A percentile compares a stretch with the other conserved stretches of the same genome.
phyloP scores from a whole-genome alignment of 495 filamentous ascomycete species.

The Oidiodendron maius region DNA sequence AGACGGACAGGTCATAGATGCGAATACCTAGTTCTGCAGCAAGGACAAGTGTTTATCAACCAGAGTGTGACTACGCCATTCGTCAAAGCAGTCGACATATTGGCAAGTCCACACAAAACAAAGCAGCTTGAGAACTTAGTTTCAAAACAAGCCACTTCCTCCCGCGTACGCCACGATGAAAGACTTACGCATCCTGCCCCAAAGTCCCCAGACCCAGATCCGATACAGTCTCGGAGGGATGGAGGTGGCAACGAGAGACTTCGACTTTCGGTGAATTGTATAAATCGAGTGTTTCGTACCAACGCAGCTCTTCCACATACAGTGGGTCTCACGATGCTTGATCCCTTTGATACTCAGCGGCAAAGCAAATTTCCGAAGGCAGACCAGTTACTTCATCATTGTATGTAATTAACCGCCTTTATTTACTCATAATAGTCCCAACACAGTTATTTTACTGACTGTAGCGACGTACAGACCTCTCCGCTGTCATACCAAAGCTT shows the following conservation, averaged over 20 bases:
- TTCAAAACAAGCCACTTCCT: neutral
- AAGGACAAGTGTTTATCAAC: neutral
- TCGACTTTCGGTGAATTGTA: too few relatives aligned
- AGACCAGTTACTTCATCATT: neutral
- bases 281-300: neutral
- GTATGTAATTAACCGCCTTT: neutral
- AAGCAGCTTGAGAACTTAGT: neutral
- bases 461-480: neutral
- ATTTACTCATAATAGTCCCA: neutral
- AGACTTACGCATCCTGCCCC: neutral
- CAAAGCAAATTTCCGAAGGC: conserved; percentile 1
- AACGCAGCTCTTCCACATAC: neutral
- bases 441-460: neutral
- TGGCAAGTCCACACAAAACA: neutral
- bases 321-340: neutral
- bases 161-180: neutral
- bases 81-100: neutral
- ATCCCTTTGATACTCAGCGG: conserved; percentile 1
- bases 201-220: neutral
- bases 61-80: neutral
- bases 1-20: neutral
- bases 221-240: too few relatives aligned
- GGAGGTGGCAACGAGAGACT: too few relatives aligned
- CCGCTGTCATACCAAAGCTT: neutral
- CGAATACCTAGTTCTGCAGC: neutral